Percentiles rank a stretch among this genome's conserved stretches.
Conservation (phyloP, 306 rosid species). For the cucumber (Cucumis sativus) region DNA sequence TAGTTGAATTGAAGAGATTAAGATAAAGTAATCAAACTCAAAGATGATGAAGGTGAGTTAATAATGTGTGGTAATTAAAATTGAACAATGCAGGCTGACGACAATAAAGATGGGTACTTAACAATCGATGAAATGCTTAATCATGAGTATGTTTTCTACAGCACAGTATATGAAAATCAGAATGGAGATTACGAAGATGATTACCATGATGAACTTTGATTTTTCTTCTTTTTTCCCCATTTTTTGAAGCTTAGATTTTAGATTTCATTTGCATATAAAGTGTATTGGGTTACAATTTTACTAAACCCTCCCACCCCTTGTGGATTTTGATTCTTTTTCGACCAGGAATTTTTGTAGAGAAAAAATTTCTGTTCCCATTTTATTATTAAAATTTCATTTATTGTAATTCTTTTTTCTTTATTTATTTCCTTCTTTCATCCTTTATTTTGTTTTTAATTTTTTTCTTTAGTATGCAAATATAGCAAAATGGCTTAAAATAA, state of each 20-base stretch:
- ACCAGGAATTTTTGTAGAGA: background rate
- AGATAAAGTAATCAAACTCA: too few species aligned
- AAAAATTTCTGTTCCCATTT: background rate
- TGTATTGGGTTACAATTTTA: background rate
- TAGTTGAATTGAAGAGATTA: background rate
- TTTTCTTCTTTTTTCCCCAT: background rate
- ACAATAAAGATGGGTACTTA: slow-evolving; percentile 38
- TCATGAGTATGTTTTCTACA: slow-evolving; percentile 43
- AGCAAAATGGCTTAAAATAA: too few species aligned
- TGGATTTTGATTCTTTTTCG: background rate
- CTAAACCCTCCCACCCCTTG: background rate
- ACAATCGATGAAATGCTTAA: slow-evolving; percentile 53
- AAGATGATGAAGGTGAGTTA: too few species aligned
- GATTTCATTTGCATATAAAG: background rate
- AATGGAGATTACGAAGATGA: slow-evolving; percentile 6
- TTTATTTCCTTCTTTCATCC: background rate
- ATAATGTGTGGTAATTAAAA: background rate
- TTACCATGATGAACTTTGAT: slow-evolving; percentile 27
- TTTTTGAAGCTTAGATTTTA: background rate
- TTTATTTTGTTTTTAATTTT: background rate
- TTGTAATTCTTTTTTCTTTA: background rate
- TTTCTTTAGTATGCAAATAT: too few species aligned
- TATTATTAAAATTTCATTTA: background rate
- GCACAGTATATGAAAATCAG: slow-evolving; percentile 14
- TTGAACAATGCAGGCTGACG: slow-evolving; percentile 48